Conservation (phyloP, 2,329 filamentous ascomycete genomes). For the Pestalotiopsis sp. region DNA sequence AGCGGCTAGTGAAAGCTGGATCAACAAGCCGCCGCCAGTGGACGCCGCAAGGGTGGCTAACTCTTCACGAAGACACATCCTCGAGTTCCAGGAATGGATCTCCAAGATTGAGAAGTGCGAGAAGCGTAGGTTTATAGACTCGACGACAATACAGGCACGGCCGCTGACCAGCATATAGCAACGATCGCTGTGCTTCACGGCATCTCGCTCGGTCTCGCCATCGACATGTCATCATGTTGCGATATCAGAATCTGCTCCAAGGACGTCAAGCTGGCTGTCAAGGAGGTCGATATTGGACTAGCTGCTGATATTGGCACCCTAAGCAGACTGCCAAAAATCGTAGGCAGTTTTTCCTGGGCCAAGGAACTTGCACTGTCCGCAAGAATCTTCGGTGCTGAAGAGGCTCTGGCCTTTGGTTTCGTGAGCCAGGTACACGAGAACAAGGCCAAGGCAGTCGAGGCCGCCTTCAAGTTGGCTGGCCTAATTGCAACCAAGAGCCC, state of each 20-base stretch:
- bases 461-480: slow-evolving; percentile 29
- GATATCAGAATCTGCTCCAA: slow-evolving; percentile 69
- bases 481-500: slow-evolving; percentile 81
- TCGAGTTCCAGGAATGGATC: slow-evolving; percentile 80
- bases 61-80: slow-evolving; percentile 66
- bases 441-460: slow-evolving; percentile 29
- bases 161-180: slow-evolving; percentile 45
- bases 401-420: slow-evolving; percentile 71
- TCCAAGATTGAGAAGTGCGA: slow-evolving; percentile 80
- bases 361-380: slow-evolving; percentile 78
- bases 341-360: slow-evolving; percentile 73
- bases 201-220: slow-evolving; percentile 74
- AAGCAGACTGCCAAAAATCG: slow-evolving; percentile 71
- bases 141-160: not conserved
- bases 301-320: slow-evolving; percentile 80
- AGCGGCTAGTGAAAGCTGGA: slow-evolving; percentile 58
- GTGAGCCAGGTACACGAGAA: slow-evolving; percentile 65
- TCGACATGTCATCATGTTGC: slow-evolving; percentile 71
- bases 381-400: slow-evolving; percentile 67
- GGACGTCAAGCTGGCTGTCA: slow-evolving; percentile 67
- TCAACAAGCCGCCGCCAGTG: slow-evolving; percentile 36
- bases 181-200: slow-evolving; percentile 84
- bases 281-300: slow-evolving; percentile 81
- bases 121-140: slow-evolving; percentile 63
- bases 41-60: slow-evolving; percentile 70